Evolutionary conservation across 2,329 filamentous ascomycete species (phyloP).

Genomic region (Elsinoe arachidis): DNA sequence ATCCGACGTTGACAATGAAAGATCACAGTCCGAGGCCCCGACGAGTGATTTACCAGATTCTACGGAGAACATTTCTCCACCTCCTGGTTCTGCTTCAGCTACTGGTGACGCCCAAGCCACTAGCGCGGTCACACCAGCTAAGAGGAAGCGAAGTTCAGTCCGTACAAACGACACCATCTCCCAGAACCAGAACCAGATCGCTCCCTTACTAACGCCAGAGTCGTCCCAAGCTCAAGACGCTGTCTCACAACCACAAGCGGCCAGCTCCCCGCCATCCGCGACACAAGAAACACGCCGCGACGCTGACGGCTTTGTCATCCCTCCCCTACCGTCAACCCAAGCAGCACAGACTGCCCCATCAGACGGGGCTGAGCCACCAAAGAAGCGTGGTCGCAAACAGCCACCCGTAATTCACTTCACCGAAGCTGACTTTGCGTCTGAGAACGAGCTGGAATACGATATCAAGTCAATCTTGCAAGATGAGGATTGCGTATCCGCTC

Average conservation of each 20-base stretch:
- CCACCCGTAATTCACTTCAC: slow-evolving; percentile 28
- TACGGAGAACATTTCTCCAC: not conserved
- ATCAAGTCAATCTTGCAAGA: slow-evolving; percentile 31
- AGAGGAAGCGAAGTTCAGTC: slow-evolving; percentile 4
- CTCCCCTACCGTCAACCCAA: slow-evolving; percentile 23
- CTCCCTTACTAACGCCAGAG: slow-evolving; percentile 11
- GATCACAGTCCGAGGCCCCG: slow-evolving; percentile 11
- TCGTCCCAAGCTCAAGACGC: slow-evolving; percentile 7
- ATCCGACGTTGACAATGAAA: slow-evolving; percentile 14
- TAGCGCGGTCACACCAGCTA: slow-evolving; percentile 11
- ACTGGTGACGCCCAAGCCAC: not conserved
- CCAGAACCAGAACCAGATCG: slow-evolving; percentile 4
- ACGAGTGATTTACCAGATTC: slow-evolving; percentile 7
- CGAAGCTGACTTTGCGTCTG: slow-evolving; percentile 39
- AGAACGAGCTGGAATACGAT: slow-evolving; percentile 39
- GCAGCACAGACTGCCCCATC: slow-evolving; percentile 16
- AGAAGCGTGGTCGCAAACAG: slow-evolving; percentile 28
- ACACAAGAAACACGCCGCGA: slow-evolving; percentile 25
- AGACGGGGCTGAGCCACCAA: slow-evolving; percentile 22
- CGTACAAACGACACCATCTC: not conserved
- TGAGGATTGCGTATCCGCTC: slow-evolving; percentile 22
- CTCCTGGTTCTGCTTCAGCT: slow-evolving; percentile 14
- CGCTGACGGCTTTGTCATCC: slow-evolving; percentile 35
- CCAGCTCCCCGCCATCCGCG: slow-evolving; percentile 6
- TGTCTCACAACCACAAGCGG: not conserved